phyloP scores from a whole-genome alignment of 2,329 filamentous ascomycete species.

The Sporothrix dimorphospora region DNA sequence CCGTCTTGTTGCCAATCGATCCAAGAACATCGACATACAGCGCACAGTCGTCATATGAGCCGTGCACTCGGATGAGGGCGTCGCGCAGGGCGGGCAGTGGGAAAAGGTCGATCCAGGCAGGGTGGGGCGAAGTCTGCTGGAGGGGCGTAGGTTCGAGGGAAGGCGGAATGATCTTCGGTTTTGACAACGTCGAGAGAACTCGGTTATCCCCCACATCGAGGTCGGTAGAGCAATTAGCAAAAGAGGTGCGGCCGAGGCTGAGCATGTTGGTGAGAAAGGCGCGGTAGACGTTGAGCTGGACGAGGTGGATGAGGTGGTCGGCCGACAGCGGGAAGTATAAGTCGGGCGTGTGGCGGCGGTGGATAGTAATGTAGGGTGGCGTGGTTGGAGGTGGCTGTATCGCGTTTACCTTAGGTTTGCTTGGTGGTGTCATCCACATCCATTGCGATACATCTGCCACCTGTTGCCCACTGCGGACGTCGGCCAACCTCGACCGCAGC shows the following conservation, averaged over 20 bases:
- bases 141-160: neutral
- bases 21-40: neutral
- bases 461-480: neutral
- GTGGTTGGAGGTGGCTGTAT: too few relatives aligned
- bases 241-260: neutral
- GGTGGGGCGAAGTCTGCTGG: neutral
- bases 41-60: neutral
- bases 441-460: neutral
- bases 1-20: neutral
- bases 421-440: neutral
- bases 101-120: neutral
- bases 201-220: neutral
- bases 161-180: neutral
- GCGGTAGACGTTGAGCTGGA: constrained; percentile 12
- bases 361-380: neutral
- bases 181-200: neutral
- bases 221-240: neutral
- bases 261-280: neutral
- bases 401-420: too few relatives aligned
- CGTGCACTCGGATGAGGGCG: neutral
- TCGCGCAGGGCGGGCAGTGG: neutral
- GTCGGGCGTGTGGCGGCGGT: neutral
- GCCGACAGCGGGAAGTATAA: neutral
- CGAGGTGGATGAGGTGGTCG: constrained; percentile 9
- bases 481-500: neutral